Percentiles rank a stretch among this genome's conserved stretches.
These are phyloP conservation scores for Thelonectria blattea DNA, from an alignment of 2,329 filamentous ascomycete genomes.

Conservation along the genomic window DNA sequence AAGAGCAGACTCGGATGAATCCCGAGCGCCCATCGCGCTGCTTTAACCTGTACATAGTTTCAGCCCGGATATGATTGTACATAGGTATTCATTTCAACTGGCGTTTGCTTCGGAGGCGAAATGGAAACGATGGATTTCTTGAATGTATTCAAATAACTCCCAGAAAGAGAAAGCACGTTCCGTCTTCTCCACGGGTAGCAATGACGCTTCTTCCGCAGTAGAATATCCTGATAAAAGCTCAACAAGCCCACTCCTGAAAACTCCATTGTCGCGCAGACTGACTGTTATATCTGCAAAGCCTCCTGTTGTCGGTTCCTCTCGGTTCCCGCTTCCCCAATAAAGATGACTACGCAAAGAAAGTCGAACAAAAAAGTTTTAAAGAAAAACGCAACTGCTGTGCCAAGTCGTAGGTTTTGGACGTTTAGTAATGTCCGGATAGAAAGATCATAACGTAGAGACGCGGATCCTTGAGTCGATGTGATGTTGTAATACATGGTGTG, in stretches of 20 bases:
- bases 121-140: slow-evolving; percentile 27
- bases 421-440: not conserved
- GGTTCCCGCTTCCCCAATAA: slow-evolving; percentile 7
- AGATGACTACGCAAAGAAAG: slow-evolving; percentile 9
- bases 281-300: slow-evolving; percentile 12
- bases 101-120: slow-evolving; percentile 24
- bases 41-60: slow-evolving; percentile 26
- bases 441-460: not conserved
- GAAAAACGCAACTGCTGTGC: slow-evolving; percentile 33
- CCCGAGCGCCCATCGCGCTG: not conserved
- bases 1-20: too few species aligned
- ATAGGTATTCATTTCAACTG: slow-evolving; percentile 26
- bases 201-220: not conserved
- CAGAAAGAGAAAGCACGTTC: slow-evolving; percentile 7
- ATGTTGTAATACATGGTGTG: not conserved
- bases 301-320: slow-evolving; percentile 1
- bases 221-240: slow-evolving; percentile 29
- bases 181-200: slow-evolving; percentile 11
- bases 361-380: slow-evolving; percentile 5
- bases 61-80: slow-evolving; percentile 25
- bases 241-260: slow-evolving; percentile 25
- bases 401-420: slow-evolving; percentile 11
- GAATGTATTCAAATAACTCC: slow-evolving; percentile 29
- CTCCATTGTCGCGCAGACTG: slow-evolving; percentile 27
- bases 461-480: not conserved